These are phyloP conservation scores for Cytidiella melzeri DNA, from an alignment of 768 basidiomycete species.

Conservation along the genomic window DNA sequence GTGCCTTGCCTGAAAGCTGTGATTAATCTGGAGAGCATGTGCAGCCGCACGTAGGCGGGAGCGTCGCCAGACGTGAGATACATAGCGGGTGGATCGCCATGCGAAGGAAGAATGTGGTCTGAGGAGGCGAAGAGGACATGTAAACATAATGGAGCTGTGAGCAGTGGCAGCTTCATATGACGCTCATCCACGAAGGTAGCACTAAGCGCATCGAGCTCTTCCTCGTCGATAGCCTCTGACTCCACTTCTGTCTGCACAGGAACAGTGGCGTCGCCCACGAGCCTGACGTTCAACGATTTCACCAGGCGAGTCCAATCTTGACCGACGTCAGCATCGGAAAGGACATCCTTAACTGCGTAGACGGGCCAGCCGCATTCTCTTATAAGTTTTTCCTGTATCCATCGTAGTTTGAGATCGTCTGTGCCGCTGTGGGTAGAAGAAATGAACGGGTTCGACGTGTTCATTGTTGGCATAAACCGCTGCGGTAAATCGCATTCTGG, in stretches of 20 bases:
- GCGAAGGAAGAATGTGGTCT: constrained; percentile 39
- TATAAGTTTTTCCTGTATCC: constrained; percentile 74
- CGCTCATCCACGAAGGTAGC: constrained; percentile 40
- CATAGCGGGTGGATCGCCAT: constrained; percentile 53
- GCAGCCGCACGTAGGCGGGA: constrained; percentile 77
- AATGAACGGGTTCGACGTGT: constrained; percentile 66
- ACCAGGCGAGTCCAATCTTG: constrained; percentile 52
- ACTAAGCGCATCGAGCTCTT: constrained; percentile 34
- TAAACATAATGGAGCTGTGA: constrained; percentile 57
- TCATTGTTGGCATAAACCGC: constrained; percentile 57
- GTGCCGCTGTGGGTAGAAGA: constrained; percentile 56
- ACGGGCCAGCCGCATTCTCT: constrained; percentile 83
- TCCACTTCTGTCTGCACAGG: constrained; percentile 18
- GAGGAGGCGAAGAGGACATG: constrained; percentile 52
- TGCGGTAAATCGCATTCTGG: constrained; percentile 86
- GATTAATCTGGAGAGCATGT: constrained; percentile 69
- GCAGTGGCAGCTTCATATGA: constrained; percentile 56
- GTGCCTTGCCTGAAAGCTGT: constrained; percentile 43
- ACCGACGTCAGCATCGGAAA: constrained; percentile 30
- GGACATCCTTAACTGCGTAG: constrained; percentile 56
- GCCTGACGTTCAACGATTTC: constrained; percentile 44
- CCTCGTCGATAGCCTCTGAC: constrained; percentile 34
- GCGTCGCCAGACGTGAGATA: constrained; percentile 65
- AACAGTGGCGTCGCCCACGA: constrained; percentile 35
- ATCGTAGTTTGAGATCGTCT: constrained; percentile 62